Percentiles rank a stretch among this genome's conserved stretches.
Evolutionary conservation across 768 basidiomycete species (phyloP).

Genomic region (Naganishia randhawae): DNA sequence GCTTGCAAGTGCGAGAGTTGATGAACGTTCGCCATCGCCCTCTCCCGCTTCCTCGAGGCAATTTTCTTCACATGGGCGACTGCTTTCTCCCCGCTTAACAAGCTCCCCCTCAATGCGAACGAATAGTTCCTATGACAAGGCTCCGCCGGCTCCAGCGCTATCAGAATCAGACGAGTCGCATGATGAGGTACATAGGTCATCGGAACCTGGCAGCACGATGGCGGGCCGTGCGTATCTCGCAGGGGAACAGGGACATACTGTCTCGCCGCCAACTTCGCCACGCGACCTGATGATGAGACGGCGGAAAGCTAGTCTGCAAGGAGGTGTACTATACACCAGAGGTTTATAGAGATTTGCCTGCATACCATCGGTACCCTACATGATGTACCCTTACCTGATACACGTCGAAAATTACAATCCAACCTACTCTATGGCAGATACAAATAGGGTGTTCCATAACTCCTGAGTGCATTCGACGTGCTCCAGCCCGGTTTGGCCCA

Average conservation of each 20-base stretch:
- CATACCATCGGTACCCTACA: background rate
- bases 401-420: too few relatives aligned
- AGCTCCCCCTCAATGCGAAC: background rate
- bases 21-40: slow-evolving; percentile 9
- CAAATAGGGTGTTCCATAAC: too few relatives aligned
- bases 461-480: too few relatives aligned
- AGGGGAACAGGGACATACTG: background rate
- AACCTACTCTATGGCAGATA: too few relatives aligned
- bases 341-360: background rate
- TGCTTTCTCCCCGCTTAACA: background rate
- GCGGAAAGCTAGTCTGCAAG: slow-evolving; percentile 29
- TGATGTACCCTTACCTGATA: background rate
- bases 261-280: slow-evolving; percentile 26
- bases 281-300: slow-evolving; percentile 24
- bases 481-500: too few relatives aligned
- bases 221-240: too few relatives aligned
- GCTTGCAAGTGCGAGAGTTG: slow-evolving; percentile 8
- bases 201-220: background rate
- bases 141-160: background rate
- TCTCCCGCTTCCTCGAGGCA: slow-evolving; percentile 9
- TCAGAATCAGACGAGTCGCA: background rate
- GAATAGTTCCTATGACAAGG: background rate
- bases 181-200: background rate
- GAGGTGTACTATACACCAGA: slow-evolving; percentile 26
- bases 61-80: background rate